phyloP scores from a whole-genome alignment of 108 stramenopile genomes.

The Conticribra weissflogii region DNA sequence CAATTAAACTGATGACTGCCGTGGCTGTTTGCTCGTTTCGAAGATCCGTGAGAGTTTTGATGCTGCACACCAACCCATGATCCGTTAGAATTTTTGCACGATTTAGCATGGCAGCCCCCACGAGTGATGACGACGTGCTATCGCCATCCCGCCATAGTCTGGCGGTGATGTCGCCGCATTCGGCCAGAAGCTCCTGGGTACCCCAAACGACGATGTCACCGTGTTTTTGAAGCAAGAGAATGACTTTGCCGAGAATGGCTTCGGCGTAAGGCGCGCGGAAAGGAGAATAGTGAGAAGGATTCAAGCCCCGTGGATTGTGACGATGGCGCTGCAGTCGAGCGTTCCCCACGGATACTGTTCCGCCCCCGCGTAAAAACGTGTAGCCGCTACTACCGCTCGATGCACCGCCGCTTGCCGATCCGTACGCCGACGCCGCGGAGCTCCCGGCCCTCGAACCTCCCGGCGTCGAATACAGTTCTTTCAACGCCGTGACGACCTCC shows the following conservation, averaged over 20 bases:
- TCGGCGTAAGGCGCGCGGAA: conserved; percentile 46
- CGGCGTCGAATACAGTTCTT: conserved; percentile 63
- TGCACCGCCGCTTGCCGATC: neutral
- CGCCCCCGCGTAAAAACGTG: neutral
- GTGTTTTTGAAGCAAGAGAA: conserved; percentile 60
- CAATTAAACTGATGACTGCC: conserved; percentile 71
- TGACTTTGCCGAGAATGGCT: conserved; percentile 55
- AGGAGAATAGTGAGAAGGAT: conserved; percentile 14
- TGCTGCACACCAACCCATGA: conserved; percentile 67
- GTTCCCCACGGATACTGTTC: neutral
- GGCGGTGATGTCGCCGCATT: conserved; percentile 56
- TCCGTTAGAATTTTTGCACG: conserved; percentile 52
- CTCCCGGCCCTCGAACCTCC: conserved; percentile 14
- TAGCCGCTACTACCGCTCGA: neutral
- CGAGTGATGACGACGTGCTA: conserved; percentile 51
- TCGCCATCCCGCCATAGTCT: conserved; percentile 81
- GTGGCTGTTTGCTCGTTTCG: conserved; percentile 71
- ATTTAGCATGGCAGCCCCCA: conserved; percentile 70
- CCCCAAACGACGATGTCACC: conserved; percentile 87
- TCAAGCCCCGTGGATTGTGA: conserved; percentile 2
- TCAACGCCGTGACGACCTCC: conserved; percentile 60
- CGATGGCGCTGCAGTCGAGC: neutral
- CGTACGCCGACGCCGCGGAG: neutral
- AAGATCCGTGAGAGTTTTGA: conserved; percentile 70
- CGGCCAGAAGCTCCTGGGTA: conserved; percentile 73